Evolutionary conservation across 441 rosid genomes (phyloP), one percentile per base, ranked within the genome.

Genomic region (Raphanus hybrid): DNA sequence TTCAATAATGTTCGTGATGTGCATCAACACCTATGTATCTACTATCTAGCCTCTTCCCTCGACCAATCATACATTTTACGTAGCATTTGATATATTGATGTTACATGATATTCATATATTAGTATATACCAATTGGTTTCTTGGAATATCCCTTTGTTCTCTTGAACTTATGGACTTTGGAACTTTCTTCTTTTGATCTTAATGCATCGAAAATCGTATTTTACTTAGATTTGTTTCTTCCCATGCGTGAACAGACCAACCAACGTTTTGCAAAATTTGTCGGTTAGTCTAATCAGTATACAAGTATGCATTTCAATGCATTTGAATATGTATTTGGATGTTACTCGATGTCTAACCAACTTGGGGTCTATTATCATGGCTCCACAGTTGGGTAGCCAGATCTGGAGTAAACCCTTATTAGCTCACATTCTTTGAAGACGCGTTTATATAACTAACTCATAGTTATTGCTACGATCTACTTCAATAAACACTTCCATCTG

Each of bases 31-130:
- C 15, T 52, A 52, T 52, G 15, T 52, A 52, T 29, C 34, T 23
- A 29, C 5, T 29, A 29, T 50, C 58, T 18, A 52, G 58, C 73
- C 68, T 75, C 54, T 67, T 59, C 16, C 11, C 8, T 63, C n/a
- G 12, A 45, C 61, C 61, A 67, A 58, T 59, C 68, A 67, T 20
- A 59, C 48, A 27, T 5, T 43, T 43, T 9, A 14, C 32, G 45
- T 16, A 54, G 71, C 58, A 26, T 55, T 23, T 15, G 23, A 52
- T 10, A 35, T 54, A 20, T n/a, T 48, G 62, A 4, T 32, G 4
- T 14, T 5, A 2, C 2, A 11, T 60, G 20, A 50, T 50, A 52
- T n/a, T 58, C 62, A 12, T 20, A 43, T 43, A 43, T 52, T 41
- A 8, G 2, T 29, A 18, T 18, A 9, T 16, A 37, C 57, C 58